These are phyloP conservation scores for Russula foetens DNA, from an alignment of 768 basidiomycete genomes.

Conservation along the genomic window DNA sequence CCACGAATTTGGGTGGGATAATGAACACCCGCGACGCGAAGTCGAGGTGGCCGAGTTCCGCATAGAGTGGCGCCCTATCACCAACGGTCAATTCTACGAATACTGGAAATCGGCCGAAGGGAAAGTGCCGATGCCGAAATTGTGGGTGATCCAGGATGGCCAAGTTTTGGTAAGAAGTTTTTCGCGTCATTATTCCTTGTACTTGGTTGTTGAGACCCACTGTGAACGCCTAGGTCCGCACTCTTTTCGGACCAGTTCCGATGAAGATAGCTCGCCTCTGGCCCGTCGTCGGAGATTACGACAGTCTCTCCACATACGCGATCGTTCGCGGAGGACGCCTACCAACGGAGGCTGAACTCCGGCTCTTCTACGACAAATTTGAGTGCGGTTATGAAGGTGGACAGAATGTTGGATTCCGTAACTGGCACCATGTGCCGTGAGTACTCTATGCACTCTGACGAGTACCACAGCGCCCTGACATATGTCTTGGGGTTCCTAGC, in stretches of 20 bases:
- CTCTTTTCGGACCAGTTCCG: constrained; percentile 76
- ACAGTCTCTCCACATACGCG: constrained; percentile 74
- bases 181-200: too few species aligned
- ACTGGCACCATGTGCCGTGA: constrained; percentile 92
- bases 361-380: constrained; percentile 69
- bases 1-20: constrained; percentile 93
- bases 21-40: constrained; percentile 65
- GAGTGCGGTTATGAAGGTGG: constrained; percentile 68
- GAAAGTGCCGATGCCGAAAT: constrained; percentile 50
- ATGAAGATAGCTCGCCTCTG: constrained; percentile 74
- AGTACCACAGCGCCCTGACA: not conserved
- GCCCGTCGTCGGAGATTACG: constrained; percentile 78
- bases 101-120: constrained; percentile 48
- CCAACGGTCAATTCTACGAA: constrained; percentile 76
- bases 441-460: constrained; percentile 25
- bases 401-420: constrained; percentile 78
- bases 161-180: constrained; percentile 37
- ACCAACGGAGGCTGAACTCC: constrained; percentile 84
- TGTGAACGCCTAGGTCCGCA: constrained; percentile 49
- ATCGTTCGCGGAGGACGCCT: constrained; percentile 85
- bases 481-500: constrained; percentile 28
- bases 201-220: not conserved
- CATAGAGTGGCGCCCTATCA: constrained; percentile 80
- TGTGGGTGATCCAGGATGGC: constrained; percentile 58
- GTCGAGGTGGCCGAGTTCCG: constrained; percentile 61